Evolutionary conservation across 2,329 filamentous ascomycete species (phyloP), one percentile per base, ranked within the genome.

Genomic region (Nemania diffusa): DNA sequence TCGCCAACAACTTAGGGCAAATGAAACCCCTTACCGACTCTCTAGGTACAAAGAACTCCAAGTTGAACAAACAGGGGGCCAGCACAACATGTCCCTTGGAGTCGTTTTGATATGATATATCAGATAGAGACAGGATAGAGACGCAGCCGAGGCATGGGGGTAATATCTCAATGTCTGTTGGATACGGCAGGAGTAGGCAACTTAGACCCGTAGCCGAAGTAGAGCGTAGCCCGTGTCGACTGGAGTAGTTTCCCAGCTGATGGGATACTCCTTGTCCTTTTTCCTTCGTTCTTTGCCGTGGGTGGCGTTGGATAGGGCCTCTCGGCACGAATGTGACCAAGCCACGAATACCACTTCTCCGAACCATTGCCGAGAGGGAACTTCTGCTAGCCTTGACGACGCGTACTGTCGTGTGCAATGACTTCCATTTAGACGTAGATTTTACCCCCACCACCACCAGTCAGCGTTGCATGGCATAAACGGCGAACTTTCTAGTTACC

Each of bases 401-500:
- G 44, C 15, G 15, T 51, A 37, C 61, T n/a, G 20, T 29, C 46
- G n/a, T 26, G 26, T 2, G 26, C 7, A 20, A 34, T 15, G 34
- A 51, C n/a, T 5, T 27, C 51, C 22, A 40, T 22, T 32, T 32
- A 29, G n/a, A 6, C 15, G 22, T 29, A 29, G 40, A 29, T 22
- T 63, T 22, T n/a, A n/a, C 15, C 9, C 24, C 22, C 32, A n/a
- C n/a, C n/a, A n/a, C 29, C 48, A 46, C 53, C 3, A 46, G 20
- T 27, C 11, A 53, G n/a, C 20, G 48, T 46, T 59, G 37, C 27
- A 48, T 59, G 27, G 20, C 37, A 59, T 55, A n/a, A 20, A 9
- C 24, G 3, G 34, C 40, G 37, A 55, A 4, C 20, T 44, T 1
- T 24, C 24, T 62, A 27, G 53, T 32, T 48, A 40, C 27, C 20